Evolutionary conservation across 192 early-diverging fungal species (phyloP), one percentile per base, ranked within the genome.

Genomic region (Coemansia sp.): DNA sequence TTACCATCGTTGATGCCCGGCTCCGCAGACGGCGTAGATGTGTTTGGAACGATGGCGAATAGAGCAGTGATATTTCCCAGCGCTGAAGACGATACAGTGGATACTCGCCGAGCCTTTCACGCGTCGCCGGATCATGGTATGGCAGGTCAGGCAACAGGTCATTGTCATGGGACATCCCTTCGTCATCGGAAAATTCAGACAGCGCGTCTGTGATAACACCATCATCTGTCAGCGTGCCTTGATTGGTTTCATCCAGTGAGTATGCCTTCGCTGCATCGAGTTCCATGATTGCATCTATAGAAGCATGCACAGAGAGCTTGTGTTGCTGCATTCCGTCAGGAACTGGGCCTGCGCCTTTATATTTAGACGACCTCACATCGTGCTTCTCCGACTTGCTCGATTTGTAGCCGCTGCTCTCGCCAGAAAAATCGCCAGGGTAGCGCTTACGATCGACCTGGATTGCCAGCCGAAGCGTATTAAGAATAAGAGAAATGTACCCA

Each of bases 381-480:
- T 7, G 46, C 21, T 49, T 49, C 6, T 25, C 12, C 8, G 23
- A 25, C 23, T 10, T 25, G 20, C 21, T 25, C 46, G 4, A 25
- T 25, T 49, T 49, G 23, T 12, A 12, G 46, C 46, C 23, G 25
- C 23, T 4, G 46, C 21, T 12, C 23, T 49, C 46, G 23, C 23
- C 21, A 13, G 46, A 10, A 20, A 49, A 25, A 7, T 64, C 58
- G 15, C 52, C 26, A 23, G 37, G 4, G 16, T 37, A 21, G 29
- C 71, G 71, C 33, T 69, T 34, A 43, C 78, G 78, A 42, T 81
- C 78, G 16, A 61, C 64, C 56, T 82, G 79, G 42, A 73, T 67
- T 9, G 70, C 79, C 26, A 82, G 56, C 21, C 79, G 73, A 16
- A 82, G 79, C 34, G 79, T 82, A 35, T 82, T 82, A 30, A 82